phyloP scores from a whole-genome alignment of 805 yeast genomes.

The Nadsonia fulvescens region DNA sequence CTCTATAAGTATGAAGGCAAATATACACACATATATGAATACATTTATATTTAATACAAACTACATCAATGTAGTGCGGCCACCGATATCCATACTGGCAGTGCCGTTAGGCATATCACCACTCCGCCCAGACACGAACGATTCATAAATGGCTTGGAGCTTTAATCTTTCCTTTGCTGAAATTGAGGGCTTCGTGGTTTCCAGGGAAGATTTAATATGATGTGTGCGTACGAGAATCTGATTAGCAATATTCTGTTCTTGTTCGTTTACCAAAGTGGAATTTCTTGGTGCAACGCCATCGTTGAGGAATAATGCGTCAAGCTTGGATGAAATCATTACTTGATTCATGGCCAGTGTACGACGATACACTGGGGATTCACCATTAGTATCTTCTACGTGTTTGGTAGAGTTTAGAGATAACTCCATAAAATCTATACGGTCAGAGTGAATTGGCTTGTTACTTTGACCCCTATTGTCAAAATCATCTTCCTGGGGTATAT shows the following conservation, averaged over 20 bases:
- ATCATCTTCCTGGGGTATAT: slow-evolving; percentile 15
- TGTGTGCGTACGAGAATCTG: slow-evolving; percentile 29
- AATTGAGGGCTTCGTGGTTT: slow-evolving; percentile 79
- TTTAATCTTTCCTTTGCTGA: slow-evolving; percentile 53
- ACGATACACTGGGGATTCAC: too few relatives aligned
- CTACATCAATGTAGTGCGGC: slow-evolving; percentile 68
- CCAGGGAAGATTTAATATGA: slow-evolving; percentile 44
- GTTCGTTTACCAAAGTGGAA: slow-evolving; percentile 2
- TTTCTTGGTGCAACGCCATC: slow-evolving; percentile 1
- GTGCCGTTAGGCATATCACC: slow-evolving; percentile 82
- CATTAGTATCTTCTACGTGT: slow-evolving; percentile 1
- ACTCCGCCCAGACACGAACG: slow-evolving; percentile 60
- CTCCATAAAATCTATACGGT: slow-evolving; percentile 4
- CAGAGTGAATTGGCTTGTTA: too few relatives aligned
- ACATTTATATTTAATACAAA: too few relatives aligned
- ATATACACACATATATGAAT: too few relatives aligned
- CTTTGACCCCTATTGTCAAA: slow-evolving; percentile 28
- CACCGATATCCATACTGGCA: slow-evolving; percentile 67
- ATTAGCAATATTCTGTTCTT: too few relatives aligned
- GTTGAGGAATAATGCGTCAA: slow-evolving; percentile 7
- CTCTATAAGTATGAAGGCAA: too few relatives aligned
- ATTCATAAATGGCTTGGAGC: slow-evolving; percentile 42
- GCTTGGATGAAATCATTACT: slow-evolving; percentile 8
- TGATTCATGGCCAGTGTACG: slow-evolving; percentile 2
- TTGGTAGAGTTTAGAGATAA: slow-evolving; percentile 3